Evolutionary conservation across 2,329 filamentous ascomycete species (phyloP), one percentile per base, ranked within the genome.

Genomic region (Fulvia fulva): DNA sequence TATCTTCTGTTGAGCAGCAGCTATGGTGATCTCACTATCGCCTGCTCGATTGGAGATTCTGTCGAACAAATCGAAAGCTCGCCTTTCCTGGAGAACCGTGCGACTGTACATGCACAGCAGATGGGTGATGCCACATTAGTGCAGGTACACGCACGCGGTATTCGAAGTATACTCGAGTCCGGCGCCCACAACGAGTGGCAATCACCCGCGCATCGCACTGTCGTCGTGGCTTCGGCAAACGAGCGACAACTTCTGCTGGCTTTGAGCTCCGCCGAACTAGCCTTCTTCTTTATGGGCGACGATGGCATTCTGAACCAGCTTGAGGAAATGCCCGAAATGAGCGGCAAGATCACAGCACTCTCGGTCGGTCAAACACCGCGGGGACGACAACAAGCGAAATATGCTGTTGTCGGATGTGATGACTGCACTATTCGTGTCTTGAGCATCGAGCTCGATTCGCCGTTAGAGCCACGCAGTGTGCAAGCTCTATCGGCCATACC

Each of bases 251-350:
- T 99, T 25, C 91, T 91, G 3, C 87, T 97, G 51, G 94, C 94
- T 0, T 80, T 99, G 25, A 97, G 92, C 71, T 97, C 92, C 8
- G 93, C 93, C 37, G 94, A 99, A 73, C 93, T 99, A 63, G 90
- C 96, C 44, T 99, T 97, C 71, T 99, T 99, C 67, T 95, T 99
- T 73, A 93, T 97, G 86, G 94, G 97, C 69, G 83, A 85, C 0
- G 93, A 97, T 74, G 92, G 92, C 28, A 93, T 97, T 76, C 96
- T 97, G 65, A 89, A 71, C 21, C 70, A 73, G 57, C 65, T 73
- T 12, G 77, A 97, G 64, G 92, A 97, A 70, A 91, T 93, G 73
- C 91, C 91, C 68, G 89, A 95, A 68, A 94, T 99, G 89, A 91
- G 89, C 54, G 93, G 91, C 47, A 97, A 92, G 0, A 92, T 99